Evolutionary conservation across 768 basidiomycete species (phyloP), one percentile per base, ranked within the genome.

Genomic region (Tricholoma matsutake): DNA sequence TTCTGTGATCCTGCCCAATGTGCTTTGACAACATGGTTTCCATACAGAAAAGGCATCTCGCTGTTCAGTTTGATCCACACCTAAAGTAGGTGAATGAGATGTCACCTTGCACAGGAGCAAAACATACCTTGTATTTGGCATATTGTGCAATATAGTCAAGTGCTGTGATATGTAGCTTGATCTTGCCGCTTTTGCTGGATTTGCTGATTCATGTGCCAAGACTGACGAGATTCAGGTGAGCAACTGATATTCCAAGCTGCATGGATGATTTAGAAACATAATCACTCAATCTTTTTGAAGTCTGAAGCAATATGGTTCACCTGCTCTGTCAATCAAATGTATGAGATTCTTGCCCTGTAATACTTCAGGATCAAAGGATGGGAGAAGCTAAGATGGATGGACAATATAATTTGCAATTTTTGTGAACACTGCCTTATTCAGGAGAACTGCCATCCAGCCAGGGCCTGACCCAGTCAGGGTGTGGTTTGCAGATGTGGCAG

Each of bases 41-140:
- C 97, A 69, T 99, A 99, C 37, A 99, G 78, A 82, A 96, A 99
- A 1, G 97, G 97, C 89, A 99, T 96, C 77, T 99, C 97, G 69
- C 97, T 97, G 65, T 98, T 96, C 25, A 95, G 89, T 75, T 99
- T 99, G 72, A 99, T 94, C 97, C 97, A 99, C n/a, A 98, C 85
- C 96, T 98, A 61, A 4, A 32, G 56, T 22, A 45, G 62, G 14
- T 22, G 60, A 35, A 60, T 43, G 37, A 61, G 28, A 60, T 14
- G 10, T 39, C 13, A 25, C 14, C 18, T 28, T 11, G 29, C 39
- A 51, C 32, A 20, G 28, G 9, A 18, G 31, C 39, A 54, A 59
- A 10, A 60, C 78, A 57, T 63, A 94, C 97, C 84, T 99, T 99
- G 81, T 94, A 93, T 76, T 97, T 98, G 18, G 97, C 96, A 72